These are phyloP conservation scores for Candida lessepsii DNA, from an alignment of 805 yeast species.

Conservation along the genomic window DNA sequence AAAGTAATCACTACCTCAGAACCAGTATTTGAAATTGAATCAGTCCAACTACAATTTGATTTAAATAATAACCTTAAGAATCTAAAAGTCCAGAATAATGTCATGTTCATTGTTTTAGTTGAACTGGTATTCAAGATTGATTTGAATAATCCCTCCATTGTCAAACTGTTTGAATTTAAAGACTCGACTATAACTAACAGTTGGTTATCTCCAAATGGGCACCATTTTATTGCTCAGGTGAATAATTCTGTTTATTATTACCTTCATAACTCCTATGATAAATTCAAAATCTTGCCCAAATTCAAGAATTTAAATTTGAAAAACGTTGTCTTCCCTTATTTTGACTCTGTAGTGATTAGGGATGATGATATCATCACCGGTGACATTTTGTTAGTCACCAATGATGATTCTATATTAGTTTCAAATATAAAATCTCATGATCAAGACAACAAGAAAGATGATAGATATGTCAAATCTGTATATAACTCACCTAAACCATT, in stretches of 20 bases:
- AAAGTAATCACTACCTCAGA: slow-evolving; percentile 8
- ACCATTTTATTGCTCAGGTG: slow-evolving; percentile 31
- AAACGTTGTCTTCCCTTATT: slow-evolving; percentile 26
- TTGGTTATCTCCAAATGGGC: slow-evolving; percentile 42
- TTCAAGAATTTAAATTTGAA: slow-evolving; percentile 29
- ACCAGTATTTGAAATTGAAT: slow-evolving; percentile 32
- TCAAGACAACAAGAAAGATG: slow-evolving; percentile 32
- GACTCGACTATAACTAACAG: slow-evolving; percentile 22
- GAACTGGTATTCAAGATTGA: slow-evolving; percentile 29
- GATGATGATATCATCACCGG: slow-evolving; percentile 20
- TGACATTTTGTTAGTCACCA: slow-evolving; percentile 30
- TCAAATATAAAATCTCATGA: slow-evolving; percentile 30
- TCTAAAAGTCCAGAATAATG: slow-evolving; percentile 31
- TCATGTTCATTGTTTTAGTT: slow-evolving; percentile 31
- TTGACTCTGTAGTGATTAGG: slow-evolving; percentile 2
- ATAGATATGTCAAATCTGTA: slow-evolving; percentile 30
- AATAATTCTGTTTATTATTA: slow-evolving; percentile 26
- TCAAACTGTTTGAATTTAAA: slow-evolving; percentile 19
- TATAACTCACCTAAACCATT: slow-evolving; percentile 19
- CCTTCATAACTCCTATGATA: slow-evolving; percentile 29
- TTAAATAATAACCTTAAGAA: slow-evolving; percentile 24
- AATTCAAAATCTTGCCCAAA: slow-evolving; percentile 32
- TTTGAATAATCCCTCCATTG: slow-evolving; percentile 35
- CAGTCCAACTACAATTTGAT: slow-evolving; percentile 40
- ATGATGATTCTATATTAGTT: slow-evolving; percentile 28